A percentile compares a stretch with the other conserved stretches of the same genome.
These are phyloP conservation scores for Lactarius hengduanensis DNA, from an alignment of 768 basidiomycete species.

Conservation along the genomic window DNA sequence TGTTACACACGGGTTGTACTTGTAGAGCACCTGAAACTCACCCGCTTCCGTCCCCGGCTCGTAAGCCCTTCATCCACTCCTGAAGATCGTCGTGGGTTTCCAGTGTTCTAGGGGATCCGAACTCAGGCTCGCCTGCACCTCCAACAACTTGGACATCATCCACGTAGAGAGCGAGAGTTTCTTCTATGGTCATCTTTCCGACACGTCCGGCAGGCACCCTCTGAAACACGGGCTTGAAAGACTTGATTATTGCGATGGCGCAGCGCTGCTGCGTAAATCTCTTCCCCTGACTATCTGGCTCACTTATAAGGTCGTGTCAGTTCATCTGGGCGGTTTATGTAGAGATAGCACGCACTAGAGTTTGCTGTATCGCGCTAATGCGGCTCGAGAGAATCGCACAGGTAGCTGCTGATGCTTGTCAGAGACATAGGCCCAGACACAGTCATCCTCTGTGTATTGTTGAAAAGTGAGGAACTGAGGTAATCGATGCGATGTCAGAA, in stretches of 20 bases:
- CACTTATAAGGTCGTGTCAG: slow-evolving; percentile 17
- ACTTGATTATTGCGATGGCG: slow-evolving; percentile 47
- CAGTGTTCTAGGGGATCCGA: slow-evolving; percentile 52
- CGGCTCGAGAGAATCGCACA: slow-evolving; percentile 54
- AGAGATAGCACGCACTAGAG: slow-evolving; percentile 33
- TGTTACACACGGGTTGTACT: slow-evolving; percentile 8
- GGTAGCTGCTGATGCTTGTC: slow-evolving; percentile 54
- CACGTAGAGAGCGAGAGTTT: slow-evolving; percentile 56
- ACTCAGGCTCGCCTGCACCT: slow-evolving; percentile 44
- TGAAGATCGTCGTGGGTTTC: slow-evolving; percentile 41
- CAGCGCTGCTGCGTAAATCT: slow-evolving; percentile 47
- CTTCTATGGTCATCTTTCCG: slow-evolving; percentile 40
- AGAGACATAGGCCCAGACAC: slow-evolving; percentile 62
- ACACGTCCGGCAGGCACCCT: slow-evolving; percentile 48
- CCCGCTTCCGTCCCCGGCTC: slow-evolving; percentile 59
- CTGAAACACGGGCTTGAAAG: slow-evolving; percentile 51
- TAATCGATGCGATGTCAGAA: not conserved
- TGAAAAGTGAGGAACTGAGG: slow-evolving; percentile 57
- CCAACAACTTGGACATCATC: slow-evolving; percentile 44
- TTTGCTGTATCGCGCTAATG: slow-evolving; percentile 46
- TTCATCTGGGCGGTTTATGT: not conserved
- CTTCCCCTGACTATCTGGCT: slow-evolving; percentile 32
- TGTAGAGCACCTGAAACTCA: slow-evolving; percentile 37
- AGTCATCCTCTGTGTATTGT: slow-evolving; percentile 38
- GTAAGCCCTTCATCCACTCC: slow-evolving; percentile 57